These are phyloP conservation scores for Fonsecaea pugnacius DNA, from an alignment of 2,329 filamentous ascomycete species.

Conservation along the genomic window DNA sequence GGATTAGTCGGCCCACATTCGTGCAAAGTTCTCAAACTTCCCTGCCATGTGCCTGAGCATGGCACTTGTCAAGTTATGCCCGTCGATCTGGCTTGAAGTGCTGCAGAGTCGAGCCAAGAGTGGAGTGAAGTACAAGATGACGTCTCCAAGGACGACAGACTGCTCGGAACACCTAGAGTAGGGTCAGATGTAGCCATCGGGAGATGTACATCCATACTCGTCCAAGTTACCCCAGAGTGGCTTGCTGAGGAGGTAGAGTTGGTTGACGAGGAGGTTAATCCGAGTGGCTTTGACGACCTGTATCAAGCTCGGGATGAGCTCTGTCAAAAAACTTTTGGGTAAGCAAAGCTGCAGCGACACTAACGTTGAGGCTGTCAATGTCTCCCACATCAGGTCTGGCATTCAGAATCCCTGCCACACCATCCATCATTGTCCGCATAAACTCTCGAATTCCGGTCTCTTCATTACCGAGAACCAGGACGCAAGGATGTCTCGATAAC, in stretches of 20 bases:
- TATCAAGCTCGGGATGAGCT: conserved; percentile 8
- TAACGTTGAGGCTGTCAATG: conserved; percentile 92
- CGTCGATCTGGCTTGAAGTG: too few species aligned
- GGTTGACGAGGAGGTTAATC: too few species aligned
- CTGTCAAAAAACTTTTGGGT: conserved; percentile 34
- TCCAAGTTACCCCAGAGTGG: too few species aligned
- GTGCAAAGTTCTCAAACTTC: background rate
- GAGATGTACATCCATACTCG: too few species aligned
- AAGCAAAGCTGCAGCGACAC: conserved; percentile 70
- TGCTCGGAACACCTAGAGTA: too few species aligned
- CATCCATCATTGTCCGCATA: conserved; percentile 69
- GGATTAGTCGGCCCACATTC: background rate
- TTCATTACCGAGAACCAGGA: conserved; percentile 83
- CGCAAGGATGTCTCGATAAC: conserved; percentile 65
- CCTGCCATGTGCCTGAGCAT: background rate
- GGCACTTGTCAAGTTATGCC: too few species aligned
- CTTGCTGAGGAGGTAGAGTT: too few species aligned
- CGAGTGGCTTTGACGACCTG: background rate
- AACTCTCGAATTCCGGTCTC: conserved; percentile 71
- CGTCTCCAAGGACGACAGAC: background rate
- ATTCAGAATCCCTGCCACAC: conserved; percentile 65
- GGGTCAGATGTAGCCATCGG: too few species aligned
- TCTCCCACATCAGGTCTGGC: conserved; percentile 50
- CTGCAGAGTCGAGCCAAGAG: too few species aligned
- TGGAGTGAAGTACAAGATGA: too few species aligned